Evolutionary conservation across 1,284 basidiomycete genomes (phyloP), one percentile per base, ranked within the genome.

Genomic region (Hypsizygus ulmarius): DNA sequence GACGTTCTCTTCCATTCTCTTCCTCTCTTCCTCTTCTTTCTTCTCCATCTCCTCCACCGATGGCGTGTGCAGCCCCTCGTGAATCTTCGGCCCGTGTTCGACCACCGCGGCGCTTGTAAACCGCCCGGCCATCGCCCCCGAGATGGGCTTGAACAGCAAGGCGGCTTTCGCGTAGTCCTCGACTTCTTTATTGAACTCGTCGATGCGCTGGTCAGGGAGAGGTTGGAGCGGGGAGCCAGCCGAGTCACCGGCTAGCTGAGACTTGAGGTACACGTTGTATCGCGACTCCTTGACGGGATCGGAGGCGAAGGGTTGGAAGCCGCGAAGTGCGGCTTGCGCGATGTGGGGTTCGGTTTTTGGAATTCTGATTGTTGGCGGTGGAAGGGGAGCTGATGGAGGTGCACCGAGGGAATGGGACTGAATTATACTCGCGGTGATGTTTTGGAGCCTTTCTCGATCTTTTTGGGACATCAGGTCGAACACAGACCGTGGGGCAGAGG

Each of bases 401-500:
- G 34, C 53, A 45, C 34, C 55, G 28, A 41, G 27, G 45, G 39
- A 11, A 16, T 33, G 11, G 25, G 35, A 18, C 27, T 36, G 16
- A 7, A 40, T 18, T 5, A 57, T 55, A n/a, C 52, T 55, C 21
- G 73, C 65, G 10, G 82, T 71, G 19, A 88, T 75, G 8, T 78
- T 77, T 51, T 89, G 82, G 2, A 98, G 75, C 2, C 93, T 84
- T 51, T 96, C 93, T 43, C 82, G 79, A 57, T 95, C 92, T 63
- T 94, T 95, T 54, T 87, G 81, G 0, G 93, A 94, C 62, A 98
- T 84, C 65, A 87, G 98, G 40, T 97, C 93, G 60, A 95, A 95
- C 2, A 99, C 81, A 0, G 93, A 96, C 34, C 82, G 83, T 1
- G 84, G 78, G 32, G 81, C 81, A 1, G 82, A 71, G 1, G 84